A percentile compares a stretch with the other conserved stretches of the same genome.
Conservation (phyloP, 108 stramenopile species). For the Aurantiochytrium sp. region DNA sequence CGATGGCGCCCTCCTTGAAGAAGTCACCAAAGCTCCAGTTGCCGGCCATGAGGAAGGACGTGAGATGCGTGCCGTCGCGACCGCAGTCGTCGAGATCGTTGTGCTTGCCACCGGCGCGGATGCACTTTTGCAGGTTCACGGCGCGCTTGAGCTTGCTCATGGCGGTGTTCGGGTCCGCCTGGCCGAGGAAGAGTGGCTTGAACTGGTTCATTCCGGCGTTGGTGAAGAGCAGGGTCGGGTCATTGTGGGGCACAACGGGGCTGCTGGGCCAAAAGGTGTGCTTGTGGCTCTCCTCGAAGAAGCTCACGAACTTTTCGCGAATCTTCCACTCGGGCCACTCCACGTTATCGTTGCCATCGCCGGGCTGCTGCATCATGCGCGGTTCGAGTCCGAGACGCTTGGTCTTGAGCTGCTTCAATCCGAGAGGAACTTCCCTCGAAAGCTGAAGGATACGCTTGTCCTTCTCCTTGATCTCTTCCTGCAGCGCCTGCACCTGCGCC, state of each 20-base stretch:
- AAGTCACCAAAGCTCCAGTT: constrained; percentile 98
- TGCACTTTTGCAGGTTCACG: constrained; percentile 97
- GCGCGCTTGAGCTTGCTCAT: constrained; percentile 80
- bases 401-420: background rate
- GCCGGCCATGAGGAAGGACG: constrained; percentile 99
- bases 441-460: background rate
- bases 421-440: background rate
- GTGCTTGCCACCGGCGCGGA: constrained; percentile 99
- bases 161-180: constrained; percentile 75
- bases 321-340: constrained; percentile 90
- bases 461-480: background rate
- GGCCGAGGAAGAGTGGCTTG: constrained; percentile 93
- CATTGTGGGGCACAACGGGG: constrained; percentile 96
- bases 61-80: constrained; percentile 99
- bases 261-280: constrained; percentile 76
- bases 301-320: constrained; percentile 87
- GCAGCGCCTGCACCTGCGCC: background rate
- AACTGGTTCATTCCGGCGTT: constrained; percentile 99
- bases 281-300: constrained; percentile 69
- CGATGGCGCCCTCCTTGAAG: constrained; percentile 96
- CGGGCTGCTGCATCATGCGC: background rate
- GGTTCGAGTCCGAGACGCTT: background rate
- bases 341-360: background rate
- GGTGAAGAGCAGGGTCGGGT: constrained; percentile 96
- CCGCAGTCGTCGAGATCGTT: constrained; percentile 99